These are phyloP conservation scores for Rhodamnia argentea DNA, from an alignment of 345 rosid genomes.

Conservation along the genomic window DNA sequence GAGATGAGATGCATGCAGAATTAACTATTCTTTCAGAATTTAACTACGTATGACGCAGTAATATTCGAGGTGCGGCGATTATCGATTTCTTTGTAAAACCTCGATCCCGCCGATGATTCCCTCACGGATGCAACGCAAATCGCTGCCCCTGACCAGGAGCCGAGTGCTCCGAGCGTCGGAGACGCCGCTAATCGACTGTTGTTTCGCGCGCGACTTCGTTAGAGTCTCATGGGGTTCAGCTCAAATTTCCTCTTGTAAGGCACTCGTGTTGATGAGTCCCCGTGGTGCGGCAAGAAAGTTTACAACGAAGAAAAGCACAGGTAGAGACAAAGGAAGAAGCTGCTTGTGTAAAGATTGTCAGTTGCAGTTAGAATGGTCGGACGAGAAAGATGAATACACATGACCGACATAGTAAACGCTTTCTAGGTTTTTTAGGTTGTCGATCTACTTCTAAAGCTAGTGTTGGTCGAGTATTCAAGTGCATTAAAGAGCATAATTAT, in stretches of 20 bases:
- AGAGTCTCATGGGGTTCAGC: not conserved
- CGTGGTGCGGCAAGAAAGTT: not conserved
- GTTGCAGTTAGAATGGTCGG: not conserved
- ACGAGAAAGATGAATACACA: not conserved
- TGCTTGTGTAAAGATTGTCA: not conserved
- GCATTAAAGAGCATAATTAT: not conserved
- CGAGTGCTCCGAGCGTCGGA: rapidly evolving
- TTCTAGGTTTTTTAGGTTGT: not conserved
- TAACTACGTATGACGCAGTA: too few relatives aligned
- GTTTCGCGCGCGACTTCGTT: not conserved
- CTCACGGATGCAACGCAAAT: not conserved
- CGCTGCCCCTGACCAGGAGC: not conserved
- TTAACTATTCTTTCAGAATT: not conserved
- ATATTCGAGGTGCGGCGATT: too few relatives aligned
- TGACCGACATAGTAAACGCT: not conserved
- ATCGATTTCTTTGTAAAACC: not conserved
- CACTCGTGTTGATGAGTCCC: not conserved
- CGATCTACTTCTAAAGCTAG: not conserved
- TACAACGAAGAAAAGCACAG: not conserved
- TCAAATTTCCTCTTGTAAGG: not conserved
- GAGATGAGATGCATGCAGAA: not conserved
- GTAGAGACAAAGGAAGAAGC: not conserved
- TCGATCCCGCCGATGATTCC: rapidly evolving
- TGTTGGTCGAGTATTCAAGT: not conserved
- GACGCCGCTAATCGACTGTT: not conserved